These are phyloP conservation scores for Sporobolus alterniflorus DNA, from an alignment of 202 grass and related monocot species.

Conservation along the genomic window DNA sequence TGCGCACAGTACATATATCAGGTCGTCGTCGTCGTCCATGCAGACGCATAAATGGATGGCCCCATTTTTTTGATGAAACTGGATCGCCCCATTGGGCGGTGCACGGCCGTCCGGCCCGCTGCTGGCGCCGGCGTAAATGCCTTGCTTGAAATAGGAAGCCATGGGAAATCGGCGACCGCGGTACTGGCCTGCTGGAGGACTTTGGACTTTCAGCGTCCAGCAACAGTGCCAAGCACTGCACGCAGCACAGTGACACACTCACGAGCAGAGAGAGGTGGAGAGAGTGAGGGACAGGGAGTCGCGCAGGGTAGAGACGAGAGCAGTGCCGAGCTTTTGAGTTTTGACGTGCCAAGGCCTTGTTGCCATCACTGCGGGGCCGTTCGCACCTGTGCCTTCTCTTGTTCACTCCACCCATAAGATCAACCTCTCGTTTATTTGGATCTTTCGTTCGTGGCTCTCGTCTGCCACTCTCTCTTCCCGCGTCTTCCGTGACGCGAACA, in stretches of 20 bases:
- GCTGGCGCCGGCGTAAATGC: constrained; percentile 7
- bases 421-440: background rate
- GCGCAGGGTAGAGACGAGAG: background rate
- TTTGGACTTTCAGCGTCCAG: constrained; percentile 24
- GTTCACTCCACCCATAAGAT: background rate
- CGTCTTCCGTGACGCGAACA: background rate
- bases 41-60: background rate
- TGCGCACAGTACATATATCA: background rate
- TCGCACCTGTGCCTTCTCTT: background rate
- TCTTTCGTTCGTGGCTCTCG: background rate
- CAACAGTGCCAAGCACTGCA: background rate
- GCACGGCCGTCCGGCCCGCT: constrained; percentile 6
- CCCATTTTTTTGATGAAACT: no score
- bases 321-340: constrained; percentile 24
- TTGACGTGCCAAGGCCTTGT: constrained; percentile 20
- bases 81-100: background rate
- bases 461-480: background rate
- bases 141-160: constrained; percentile 17
- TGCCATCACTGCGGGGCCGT: constrained; percentile 21
- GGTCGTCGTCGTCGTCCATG: background rate
- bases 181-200: background rate
- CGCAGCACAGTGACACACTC: constrained; percentile 1
- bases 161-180: constrained; percentile 5
- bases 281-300: background rate
- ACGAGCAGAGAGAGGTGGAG: background rate